Percentiles rank a stretch among this genome's conserved stretches.
Evolutionary conservation across 345 rosid genomes (phyloP).

Genomic region (Moricandia moricandioides): DNA sequence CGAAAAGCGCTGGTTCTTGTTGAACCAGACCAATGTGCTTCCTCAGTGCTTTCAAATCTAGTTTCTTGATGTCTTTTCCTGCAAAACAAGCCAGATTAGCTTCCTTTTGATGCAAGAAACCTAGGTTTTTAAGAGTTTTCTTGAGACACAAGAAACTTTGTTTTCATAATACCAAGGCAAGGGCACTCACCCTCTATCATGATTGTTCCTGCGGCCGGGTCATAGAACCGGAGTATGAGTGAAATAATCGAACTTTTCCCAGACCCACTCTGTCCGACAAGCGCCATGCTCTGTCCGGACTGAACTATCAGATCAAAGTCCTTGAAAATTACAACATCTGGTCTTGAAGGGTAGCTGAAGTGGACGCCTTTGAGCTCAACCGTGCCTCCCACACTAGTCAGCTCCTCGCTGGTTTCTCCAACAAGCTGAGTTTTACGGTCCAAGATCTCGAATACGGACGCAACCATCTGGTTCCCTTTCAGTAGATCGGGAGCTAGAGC

Average conservation of each 20-base stretch:
- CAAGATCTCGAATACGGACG: conserved; percentile 78
- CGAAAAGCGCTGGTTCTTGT: conserved; percentile 94
- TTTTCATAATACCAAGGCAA: neutral
- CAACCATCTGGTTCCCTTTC: conserved; percentile 35
- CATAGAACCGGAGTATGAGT: conserved; percentile 86
- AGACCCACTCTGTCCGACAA: conserved; percentile 95
- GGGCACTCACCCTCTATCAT: conserved; percentile 67
- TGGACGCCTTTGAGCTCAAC: conserved; percentile 66
- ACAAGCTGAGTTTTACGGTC: conserved; percentile 68
- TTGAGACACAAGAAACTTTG: conserved; percentile 10
- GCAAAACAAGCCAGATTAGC: conserved; percentile 2
- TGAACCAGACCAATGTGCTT: conserved; percentile 83
- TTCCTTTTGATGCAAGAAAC: conserved; percentile 10
- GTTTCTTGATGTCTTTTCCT: conserved; percentile 72
- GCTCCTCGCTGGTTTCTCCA: conserved; percentile 69
- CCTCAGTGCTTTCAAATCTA: conserved; percentile 65
- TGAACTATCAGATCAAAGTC: conserved; percentile 66
- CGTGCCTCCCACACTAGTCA: conserved; percentile 56
- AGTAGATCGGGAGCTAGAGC: conserved; percentile 81
- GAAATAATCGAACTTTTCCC: conserved; percentile 91
- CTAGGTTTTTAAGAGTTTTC: neutral
- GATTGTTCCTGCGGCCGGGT: conserved; percentile 74
- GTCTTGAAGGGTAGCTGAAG: conserved; percentile 86
- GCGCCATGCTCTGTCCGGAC: conserved; percentile 78
- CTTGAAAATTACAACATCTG: conserved; percentile 68